Conservation (phyloP, 495 filamentous ascomycete genomes). For the Articulospora tetracladia region DNA sequence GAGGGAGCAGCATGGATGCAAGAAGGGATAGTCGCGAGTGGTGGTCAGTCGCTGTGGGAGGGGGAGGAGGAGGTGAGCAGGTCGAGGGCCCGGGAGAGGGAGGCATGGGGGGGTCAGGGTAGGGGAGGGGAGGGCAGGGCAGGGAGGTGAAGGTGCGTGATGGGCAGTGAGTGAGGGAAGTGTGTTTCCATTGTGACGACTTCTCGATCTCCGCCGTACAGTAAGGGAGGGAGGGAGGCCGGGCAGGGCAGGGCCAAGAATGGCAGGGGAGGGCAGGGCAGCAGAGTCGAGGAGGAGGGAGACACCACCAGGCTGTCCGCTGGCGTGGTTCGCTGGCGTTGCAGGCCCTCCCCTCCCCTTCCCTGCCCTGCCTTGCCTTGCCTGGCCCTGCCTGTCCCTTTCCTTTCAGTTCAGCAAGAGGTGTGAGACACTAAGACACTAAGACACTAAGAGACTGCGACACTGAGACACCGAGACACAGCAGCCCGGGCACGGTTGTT, state of each 20-base stretch:
- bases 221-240: not conserved
- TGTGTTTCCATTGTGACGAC: no score
- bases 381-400: no score
- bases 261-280: not conserved
- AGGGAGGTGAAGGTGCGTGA: not conserved
- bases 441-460: not conserved
- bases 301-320: no score
- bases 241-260: not conserved
- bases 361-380: no score
- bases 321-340: no score
- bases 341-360: no score
- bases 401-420: no score
- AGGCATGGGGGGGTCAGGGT: not conserved
- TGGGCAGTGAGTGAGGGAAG: not conserved
- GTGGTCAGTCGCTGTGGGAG: not conserved
- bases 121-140: not conserved
- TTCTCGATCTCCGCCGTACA: no score
- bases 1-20: not conserved
- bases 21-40: not conserved
- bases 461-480: constrained; percentile 1
- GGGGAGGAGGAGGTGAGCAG: no score
- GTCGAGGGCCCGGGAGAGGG: not conserved
- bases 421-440: no score
- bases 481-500: constrained; percentile 4
- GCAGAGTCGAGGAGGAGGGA: no score